Base-by-base conservation (phyloP, 1,284 basidiomycete species). In the Chiua sp. region DNA sequence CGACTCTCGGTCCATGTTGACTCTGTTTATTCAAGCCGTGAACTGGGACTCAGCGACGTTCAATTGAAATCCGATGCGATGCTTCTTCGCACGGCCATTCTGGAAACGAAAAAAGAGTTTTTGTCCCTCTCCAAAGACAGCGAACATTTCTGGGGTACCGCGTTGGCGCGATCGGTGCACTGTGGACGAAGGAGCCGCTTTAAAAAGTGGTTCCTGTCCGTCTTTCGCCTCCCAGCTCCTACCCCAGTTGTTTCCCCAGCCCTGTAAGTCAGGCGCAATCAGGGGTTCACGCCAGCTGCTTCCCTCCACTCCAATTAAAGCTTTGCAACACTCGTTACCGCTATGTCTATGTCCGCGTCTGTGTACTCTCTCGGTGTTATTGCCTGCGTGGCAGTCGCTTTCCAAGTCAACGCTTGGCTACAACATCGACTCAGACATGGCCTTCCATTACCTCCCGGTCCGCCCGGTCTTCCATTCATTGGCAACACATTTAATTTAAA, bases 381-480 rank as follows among this genome's bases (percentile, higher is more conserved):
- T 23, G 22, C 72, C 35, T 63, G 57, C 7, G 35, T 48, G 13
- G 54, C 44, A 4, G 23, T 61, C 8, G 22, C 35, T 26, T 32
- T n/a, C n/a, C n/a, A n/a, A n/a, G n/a, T 67, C 39, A 48, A 51
- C 3, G 46, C 18, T 10, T 75, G 70, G 73, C 52, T 59, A 42
- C 42, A 52, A 48, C 51, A 47, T n/a, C 62, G 50, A 39, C 46
- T 53, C 44, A 59, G 67, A 51, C 37, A 47, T 3, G 65, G 70
- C 12, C 53, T 68, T 47, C 62, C 70, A 11, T 56, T 76, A 2
- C 75, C 72, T 48, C 72, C 75, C 1, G 72, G 72, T 4, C 72
- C 75, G 2, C 49, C 32, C 2, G 63, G 66, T 15, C 71, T 75
- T 44, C 73, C 72, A 8, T 55, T 76, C 8, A 30, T 75, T 2